Base-by-base conservation (phyloP, 106 monocot genomes). In the Narthecium ossifragum region DNA sequence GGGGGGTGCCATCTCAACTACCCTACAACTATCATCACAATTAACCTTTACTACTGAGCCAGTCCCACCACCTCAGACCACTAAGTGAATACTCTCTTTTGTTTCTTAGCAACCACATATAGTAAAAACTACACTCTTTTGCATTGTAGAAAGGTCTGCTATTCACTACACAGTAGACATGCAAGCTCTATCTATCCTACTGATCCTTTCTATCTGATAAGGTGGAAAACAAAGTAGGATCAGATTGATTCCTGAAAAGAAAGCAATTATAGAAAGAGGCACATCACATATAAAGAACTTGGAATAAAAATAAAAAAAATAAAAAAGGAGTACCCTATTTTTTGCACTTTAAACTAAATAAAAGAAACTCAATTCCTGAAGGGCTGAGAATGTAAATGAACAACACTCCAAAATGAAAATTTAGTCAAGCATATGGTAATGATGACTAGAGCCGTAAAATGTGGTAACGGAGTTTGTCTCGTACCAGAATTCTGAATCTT, bases 21-120 rank as follows among this genome's bases (percentile, higher is more conserved):
- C 57, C 57, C 34, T 31, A 36, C 57, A 57, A 57, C 32, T 18
- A 57, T 57, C 21, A 57, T 57, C 57, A 57, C 57, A 57, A 33
- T 43, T 18, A 43, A 6, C 6, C 10, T 43, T 43, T 43, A 4
- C 43, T 43, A 37, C 7, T 5, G 36, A 37, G 36, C 36, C 36
- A 37, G 7, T 5, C 11, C 7, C 7, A 5, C 36, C 36, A 11
- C 17, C 31, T n/a, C 55, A 31, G 24, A 55, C 51, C 13, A 51
- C 28, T 14, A 32, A 55, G 31, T 31, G 14, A 8, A 55, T 32
- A 31, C 28, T 55, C 21, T 31, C 18, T 17, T 9, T 5, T 18
- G 7, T 14, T 4, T 52, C 5, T 6, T 14, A 9, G 5, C 28
- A 25, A 29, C n/a, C 55, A 15, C 3, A 4, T 17, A 31, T 31